These are phyloP conservation scores for Nigrospora oryzae DNA, from an alignment of 2,329 filamentous ascomycete species.

Conservation along the genomic window DNA sequence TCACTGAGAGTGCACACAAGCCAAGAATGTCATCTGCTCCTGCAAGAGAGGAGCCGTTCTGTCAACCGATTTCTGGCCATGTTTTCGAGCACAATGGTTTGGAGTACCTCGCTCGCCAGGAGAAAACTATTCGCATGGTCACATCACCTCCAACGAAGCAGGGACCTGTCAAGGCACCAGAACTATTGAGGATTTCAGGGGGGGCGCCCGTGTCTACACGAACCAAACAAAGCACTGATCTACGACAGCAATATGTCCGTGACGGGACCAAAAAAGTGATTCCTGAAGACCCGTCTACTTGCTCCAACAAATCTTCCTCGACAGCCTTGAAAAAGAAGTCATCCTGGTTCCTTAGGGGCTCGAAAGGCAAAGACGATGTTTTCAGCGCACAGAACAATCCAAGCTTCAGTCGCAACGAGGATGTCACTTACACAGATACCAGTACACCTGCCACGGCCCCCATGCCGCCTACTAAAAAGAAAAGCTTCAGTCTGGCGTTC, in stretches of 20 bases:
- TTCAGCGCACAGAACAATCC: conserved; percentile 6
- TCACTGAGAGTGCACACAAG: conserved; percentile 19
- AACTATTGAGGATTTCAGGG: conserved; percentile 17
- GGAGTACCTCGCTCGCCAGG: conserved; percentile 35
- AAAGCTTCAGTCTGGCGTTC: conserved; percentile 41
- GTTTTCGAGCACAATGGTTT: conserved; percentile 26
- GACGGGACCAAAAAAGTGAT: conserved; percentile 8
- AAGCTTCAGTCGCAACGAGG: conserved; percentile 8
- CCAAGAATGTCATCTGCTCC: conserved; percentile 39
- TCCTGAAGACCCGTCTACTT: conserved; percentile 9
- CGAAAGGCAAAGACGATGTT: conserved; percentile 25
- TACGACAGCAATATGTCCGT: conserved; percentile 18
- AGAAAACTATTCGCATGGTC: conserved; percentile 48
- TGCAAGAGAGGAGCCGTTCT: conserved; percentile 7
- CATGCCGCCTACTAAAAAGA: conserved; percentile 31
- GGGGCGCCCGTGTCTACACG: too few species aligned
- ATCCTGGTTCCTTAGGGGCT: conserved; percentile 43
- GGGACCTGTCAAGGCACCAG: conserved; percentile 24
- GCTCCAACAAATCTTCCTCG: conserved; percentile 10
- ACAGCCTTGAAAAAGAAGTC: conserved; percentile 33
- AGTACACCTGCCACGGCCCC: conserved; percentile 11
- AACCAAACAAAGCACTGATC: not conserved
- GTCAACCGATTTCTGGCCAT: conserved; percentile 9
- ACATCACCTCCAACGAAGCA: conserved; percentile 31
- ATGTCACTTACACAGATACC: conserved; percentile 10